Evolutionary conservation across 1,139 yeast genomes (phyloP).

Genomic region (Candida pseudocylindracea): DNA sequence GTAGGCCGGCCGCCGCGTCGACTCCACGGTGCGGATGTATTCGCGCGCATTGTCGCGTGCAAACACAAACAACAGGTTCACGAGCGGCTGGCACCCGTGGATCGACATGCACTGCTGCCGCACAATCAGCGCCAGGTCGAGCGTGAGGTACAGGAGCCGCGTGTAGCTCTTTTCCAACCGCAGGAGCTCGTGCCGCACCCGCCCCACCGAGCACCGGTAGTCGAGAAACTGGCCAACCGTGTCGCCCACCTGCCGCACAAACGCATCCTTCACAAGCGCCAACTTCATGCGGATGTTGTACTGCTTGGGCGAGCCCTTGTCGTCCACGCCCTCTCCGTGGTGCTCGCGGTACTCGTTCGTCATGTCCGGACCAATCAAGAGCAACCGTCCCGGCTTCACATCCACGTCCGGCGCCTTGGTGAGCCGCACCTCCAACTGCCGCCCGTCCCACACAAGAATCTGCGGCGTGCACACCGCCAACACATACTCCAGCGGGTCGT

Average conservation of each 20-base stretch:
- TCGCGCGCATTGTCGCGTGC: conserved; percentile 71
- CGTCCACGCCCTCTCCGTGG: too few relatives aligned
- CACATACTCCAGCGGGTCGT: conserved; percentile 33
- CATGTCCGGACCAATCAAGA: conserved; percentile 29
- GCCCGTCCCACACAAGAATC: conserved; percentile 86
- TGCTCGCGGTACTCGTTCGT: conserved; percentile 7
- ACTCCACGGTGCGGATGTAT: conserved; percentile 42
- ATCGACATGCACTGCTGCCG: conserved; percentile 17
- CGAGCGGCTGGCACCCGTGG: conserved; percentile 45
- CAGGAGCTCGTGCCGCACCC: conserved; percentile 55
- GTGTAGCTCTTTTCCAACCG: conserved; percentile 47
- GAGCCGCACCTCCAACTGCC: conserved; percentile 35
- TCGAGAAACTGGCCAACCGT: conserved; percentile 21
- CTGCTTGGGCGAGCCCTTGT: too few relatives aligned
- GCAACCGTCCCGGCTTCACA: conserved; percentile 45
- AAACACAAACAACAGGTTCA: conserved; percentile 57
- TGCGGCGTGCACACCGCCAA: conserved; percentile 60
- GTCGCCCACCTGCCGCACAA: conserved; percentile 19
- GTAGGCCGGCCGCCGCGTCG: conserved; percentile 42
- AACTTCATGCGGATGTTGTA: conserved; percentile 21
- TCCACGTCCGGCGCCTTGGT: conserved; percentile 20
- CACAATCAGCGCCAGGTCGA: conserved; percentile 39
- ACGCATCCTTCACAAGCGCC: neutral
- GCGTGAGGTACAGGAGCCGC: conserved; percentile 42
- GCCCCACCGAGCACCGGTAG: conserved; percentile 48